A percentile compares a stretch with the other conserved stretches of the same genome.
Conservation (phyloP, 2,329 filamentous ascomycete species). For the Atkinsonella hypoxylon region DNA sequence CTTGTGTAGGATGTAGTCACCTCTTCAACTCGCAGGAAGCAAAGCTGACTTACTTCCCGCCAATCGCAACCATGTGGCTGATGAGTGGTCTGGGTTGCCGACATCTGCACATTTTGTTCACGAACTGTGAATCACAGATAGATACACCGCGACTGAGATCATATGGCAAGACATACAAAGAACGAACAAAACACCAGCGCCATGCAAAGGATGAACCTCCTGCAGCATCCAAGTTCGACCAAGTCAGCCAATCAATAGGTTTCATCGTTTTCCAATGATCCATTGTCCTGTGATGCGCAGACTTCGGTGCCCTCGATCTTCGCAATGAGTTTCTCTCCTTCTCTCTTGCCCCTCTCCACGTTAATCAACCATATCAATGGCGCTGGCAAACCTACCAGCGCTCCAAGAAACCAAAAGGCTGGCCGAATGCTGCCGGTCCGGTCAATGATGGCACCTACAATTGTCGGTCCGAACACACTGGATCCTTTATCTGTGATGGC, state of each 20-base stretch:
- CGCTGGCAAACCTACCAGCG: slow-evolving; percentile 72
- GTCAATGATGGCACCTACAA: slow-evolving; percentile 89
- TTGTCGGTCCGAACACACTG: slow-evolving; percentile 83
- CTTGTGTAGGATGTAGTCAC: too few species aligned
- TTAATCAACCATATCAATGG: slow-evolving; percentile 78
- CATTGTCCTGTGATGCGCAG: slow-evolving; percentile 9
- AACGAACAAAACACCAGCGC: background rate
- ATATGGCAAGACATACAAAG: background rate
- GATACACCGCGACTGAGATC: too few species aligned
- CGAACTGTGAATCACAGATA: too few species aligned
- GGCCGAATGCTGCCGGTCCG: slow-evolving; percentile 66
- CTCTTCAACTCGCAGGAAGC: too few species aligned
- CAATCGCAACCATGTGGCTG: too few species aligned
- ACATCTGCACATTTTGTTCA: too few species aligned
- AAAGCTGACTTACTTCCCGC: too few species aligned
- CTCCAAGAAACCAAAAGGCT: slow-evolving; percentile 84
- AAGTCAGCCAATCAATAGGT: too few species aligned
- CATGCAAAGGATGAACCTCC: background rate
- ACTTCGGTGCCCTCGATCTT: slow-evolving; percentile 41
- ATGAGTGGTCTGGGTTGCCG: too few species aligned
- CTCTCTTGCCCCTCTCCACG: slow-evolving; percentile 63
- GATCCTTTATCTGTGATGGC: slow-evolving; percentile 97
- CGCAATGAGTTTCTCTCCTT: slow-evolving; percentile 53
- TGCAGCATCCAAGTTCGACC: too few species aligned
- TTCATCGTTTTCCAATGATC: slow-evolving; percentile 12